Evolutionary conservation across 2,329 filamentous ascomycete genomes (phyloP).

Genomic region (Colletotrichum cuscutae): DNA sequence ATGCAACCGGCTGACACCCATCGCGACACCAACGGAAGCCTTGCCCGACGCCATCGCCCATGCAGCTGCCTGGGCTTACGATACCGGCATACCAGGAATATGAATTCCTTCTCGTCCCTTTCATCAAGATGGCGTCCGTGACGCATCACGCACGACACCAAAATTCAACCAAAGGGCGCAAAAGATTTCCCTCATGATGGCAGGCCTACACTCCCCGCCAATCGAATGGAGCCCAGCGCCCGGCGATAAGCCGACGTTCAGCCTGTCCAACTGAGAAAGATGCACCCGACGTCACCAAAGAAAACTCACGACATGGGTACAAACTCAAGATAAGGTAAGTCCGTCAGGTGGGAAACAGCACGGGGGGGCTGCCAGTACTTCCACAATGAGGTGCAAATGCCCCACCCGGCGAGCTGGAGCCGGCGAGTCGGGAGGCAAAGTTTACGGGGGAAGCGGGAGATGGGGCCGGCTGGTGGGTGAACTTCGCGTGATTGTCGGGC

Average conservation of each 20-base stretch:
- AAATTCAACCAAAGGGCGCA: not conserved
- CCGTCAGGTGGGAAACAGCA: not conserved
- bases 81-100: not conserved
- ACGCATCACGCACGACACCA: not conserved
- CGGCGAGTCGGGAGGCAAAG: not conserved
- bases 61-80: not conserved
- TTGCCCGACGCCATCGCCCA: not conserved
- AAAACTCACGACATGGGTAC: too few relatives aligned
- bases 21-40: not conserved
- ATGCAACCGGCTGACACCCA: not conserved
- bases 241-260: constrained; percentile 8
- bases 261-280: not conserved
- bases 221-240: not conserved
- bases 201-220: not conserved
- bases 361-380: not conserved
- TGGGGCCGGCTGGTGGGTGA: constrained; percentile 1
- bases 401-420: not conserved
- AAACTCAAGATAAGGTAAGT: too few relatives aligned
- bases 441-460: not conserved
- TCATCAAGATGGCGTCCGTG: not conserved
- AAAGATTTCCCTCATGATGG: not conserved
- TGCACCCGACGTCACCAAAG: too few relatives aligned
- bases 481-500: constrained; percentile 4
- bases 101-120: not conserved
- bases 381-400: not conserved